Conservation (phyloP, 768 basidiomycete species). For the Strobilomyces dryophilus region DNA sequence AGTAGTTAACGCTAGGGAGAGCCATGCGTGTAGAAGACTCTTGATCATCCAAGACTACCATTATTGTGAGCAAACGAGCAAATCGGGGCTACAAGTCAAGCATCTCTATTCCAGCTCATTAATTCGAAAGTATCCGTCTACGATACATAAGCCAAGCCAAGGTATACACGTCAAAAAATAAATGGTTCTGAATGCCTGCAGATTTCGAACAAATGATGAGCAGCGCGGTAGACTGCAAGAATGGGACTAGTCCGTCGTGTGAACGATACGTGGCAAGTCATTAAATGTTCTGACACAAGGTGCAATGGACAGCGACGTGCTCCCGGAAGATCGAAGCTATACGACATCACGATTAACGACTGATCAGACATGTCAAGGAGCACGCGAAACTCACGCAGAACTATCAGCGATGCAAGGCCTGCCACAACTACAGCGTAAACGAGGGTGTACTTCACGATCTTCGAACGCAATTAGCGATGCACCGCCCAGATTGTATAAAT, state of each 20-base stretch:
- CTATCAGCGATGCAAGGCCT: constrained; percentile 75
- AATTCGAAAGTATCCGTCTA: constrained; percentile 19
- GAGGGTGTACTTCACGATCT: constrained; percentile 83
- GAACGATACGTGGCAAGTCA: constrained; percentile 23
- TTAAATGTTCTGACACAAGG: constrained; percentile 84
- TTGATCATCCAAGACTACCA: too few species aligned
- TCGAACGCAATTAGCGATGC: constrained; percentile 3
- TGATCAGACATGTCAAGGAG: not conserved
- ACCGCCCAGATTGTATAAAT: not conserved
- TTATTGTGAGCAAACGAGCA: not conserved
- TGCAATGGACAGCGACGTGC: constrained; percentile 72
- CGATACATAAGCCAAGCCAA: constrained; percentile 27
- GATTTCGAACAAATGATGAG: constrained; percentile 10
- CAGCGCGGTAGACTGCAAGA: not conserved
- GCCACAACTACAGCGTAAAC: constrained; percentile 77
- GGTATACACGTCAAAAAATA: constrained; percentile 26
- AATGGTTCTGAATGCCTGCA: constrained; percentile 19
- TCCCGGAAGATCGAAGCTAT: constrained; percentile 80
- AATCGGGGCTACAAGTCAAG: too few species aligned
- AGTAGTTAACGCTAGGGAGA: not conserved
- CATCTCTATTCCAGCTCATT: constrained; percentile 3
- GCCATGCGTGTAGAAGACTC: too few species aligned
- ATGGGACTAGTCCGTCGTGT: constrained; percentile 9
- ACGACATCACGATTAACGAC: constrained; percentile 14
- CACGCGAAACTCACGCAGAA: constrained; percentile 58